A percentile compares a stretch with the other conserved stretches of the same genome.
phyloP scores from a whole-genome alignment of 768 basidiomycete species.

The Suillus decipiens region DNA sequence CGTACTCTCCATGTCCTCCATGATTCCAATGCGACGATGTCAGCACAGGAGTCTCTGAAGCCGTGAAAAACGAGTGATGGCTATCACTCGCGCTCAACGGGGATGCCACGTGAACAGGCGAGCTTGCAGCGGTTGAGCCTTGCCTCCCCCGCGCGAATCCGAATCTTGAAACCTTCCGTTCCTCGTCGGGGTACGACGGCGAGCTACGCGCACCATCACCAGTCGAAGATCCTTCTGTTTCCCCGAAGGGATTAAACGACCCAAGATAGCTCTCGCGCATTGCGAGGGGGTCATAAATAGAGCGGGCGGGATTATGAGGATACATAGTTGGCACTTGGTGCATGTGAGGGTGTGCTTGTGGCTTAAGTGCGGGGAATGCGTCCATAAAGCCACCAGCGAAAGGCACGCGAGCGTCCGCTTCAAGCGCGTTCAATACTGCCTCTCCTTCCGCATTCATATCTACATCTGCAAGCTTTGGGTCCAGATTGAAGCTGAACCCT shows the following conservation, averaged over 20 bases:
- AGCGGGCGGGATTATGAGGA: conserved; percentile 46
- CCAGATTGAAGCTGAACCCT: conserved; percentile 86
- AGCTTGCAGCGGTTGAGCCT: conserved; percentile 56
- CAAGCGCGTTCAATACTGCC: conserved; percentile 50
- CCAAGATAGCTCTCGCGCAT: conserved; percentile 60
- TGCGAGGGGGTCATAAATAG: conserved; percentile 57
- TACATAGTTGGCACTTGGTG: conserved; percentile 43
- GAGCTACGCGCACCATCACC: conserved; percentile 32
- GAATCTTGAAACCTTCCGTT: conserved; percentile 75
- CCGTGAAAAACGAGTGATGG: conserved; percentile 48
- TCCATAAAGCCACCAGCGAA: conserved; percentile 69
- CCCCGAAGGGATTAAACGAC: conserved; percentile 81
- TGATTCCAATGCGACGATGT: conserved; percentile 48
- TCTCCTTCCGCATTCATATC: conserved; percentile 36
- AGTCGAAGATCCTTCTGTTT: conserved; percentile 49
- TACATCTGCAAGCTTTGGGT: conserved; percentile 67
- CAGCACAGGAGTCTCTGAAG: conserved; percentile 37
- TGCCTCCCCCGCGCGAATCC: conserved; percentile 77
- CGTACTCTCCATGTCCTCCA: conserved; percentile 42
- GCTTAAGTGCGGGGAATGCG: conserved; percentile 64
- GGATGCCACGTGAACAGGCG: conserved; percentile 57
- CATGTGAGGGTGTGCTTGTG: conserved; percentile 23
- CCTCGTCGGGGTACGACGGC: conserved; percentile 54
- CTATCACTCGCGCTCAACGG: conserved; percentile 54
- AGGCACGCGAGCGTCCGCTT: conserved; percentile 48